These are phyloP conservation scores for Magnolia changhungtana DNA, from an alignment of 164 flowering plant species.

Conservation along the genomic window DNA sequence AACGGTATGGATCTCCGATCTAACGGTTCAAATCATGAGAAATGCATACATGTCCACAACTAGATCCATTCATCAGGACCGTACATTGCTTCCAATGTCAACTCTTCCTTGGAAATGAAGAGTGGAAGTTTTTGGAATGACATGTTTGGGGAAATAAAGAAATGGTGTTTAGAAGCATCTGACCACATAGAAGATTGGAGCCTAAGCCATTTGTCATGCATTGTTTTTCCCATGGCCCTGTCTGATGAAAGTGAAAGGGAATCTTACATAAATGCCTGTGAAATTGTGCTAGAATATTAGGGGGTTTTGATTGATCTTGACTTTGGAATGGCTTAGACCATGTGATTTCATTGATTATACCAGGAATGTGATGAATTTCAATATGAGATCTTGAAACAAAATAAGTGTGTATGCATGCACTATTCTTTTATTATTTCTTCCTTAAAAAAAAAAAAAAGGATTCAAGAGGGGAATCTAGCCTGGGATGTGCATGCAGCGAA, in stretches of 20 bases:
- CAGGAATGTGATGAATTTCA: not conserved
- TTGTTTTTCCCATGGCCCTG: not conserved
- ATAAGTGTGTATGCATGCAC: not conserved
- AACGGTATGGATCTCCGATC: not conserved
- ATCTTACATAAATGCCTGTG: not conserved
- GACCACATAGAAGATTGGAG: not conserved
- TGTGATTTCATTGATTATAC: not conserved
- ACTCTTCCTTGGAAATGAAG: slow-evolving; percentile 23
- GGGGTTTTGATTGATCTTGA: not conserved
- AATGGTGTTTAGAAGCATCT: not conserved
- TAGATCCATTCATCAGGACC: not conserved
- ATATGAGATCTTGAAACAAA: not conserved
- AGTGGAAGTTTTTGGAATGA: not conserved
- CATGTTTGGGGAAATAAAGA: not conserved
- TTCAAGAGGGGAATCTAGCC: not conserved
- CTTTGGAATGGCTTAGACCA: not conserved
- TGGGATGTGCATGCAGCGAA: not conserved
- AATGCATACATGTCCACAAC: not conserved
- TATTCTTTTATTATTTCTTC: too few relatives aligned
- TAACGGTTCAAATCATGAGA: not conserved
- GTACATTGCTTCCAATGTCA: not conserved
- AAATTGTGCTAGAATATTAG: not conserved
- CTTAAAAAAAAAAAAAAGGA: not conserved
- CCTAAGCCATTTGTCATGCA: not conserved
- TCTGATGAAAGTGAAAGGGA: not conserved